Evolutionary conservation across 208 protist species (phyloP).

Genomic region (Leishmania guyanensis): DNA sequence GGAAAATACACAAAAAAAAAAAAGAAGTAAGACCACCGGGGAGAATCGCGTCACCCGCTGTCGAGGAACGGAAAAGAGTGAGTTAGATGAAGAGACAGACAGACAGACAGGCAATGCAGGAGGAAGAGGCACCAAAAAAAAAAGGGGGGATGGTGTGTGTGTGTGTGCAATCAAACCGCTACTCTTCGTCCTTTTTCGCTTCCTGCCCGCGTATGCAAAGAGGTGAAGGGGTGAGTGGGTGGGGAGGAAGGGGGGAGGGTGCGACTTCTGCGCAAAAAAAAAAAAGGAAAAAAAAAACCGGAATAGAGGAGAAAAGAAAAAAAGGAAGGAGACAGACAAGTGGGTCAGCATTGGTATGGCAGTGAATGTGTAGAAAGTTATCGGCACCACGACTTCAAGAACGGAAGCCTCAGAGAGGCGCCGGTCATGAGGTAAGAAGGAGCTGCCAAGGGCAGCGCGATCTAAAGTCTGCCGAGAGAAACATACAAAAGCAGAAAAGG

Average conservation of each 20-base stretch:
- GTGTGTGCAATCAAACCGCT: not conserved
- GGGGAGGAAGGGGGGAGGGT: not conserved
- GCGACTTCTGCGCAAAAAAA: not conserved
- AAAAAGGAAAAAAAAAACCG: constrained; percentile 17
- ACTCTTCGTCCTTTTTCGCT: not conserved
- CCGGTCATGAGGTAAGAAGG: not conserved
- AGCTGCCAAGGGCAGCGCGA: not conserved
- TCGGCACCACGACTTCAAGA: not conserved
- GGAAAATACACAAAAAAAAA: not conserved
- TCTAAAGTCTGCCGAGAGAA: not conserved
- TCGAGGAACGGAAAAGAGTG: not conserved
- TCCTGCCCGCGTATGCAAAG: not conserved
- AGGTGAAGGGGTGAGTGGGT: not conserved
- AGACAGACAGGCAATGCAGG: not conserved
- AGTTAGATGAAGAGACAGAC: not conserved
- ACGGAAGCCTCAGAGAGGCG: not conserved
- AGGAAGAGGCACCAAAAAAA: not conserved
- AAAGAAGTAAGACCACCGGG: not conserved
- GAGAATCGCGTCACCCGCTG: not conserved
- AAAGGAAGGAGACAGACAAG: constrained; percentile 9
- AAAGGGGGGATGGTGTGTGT: no score
- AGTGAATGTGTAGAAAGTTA: not conserved
- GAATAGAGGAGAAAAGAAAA: constrained; percentile 16
- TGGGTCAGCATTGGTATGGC: not conserved
- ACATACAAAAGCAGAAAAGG: not conserved